Evolutionary conservation across 2,329 filamentous ascomycete species (phyloP).

Genomic region (Fusarium sacchari): DNA sequence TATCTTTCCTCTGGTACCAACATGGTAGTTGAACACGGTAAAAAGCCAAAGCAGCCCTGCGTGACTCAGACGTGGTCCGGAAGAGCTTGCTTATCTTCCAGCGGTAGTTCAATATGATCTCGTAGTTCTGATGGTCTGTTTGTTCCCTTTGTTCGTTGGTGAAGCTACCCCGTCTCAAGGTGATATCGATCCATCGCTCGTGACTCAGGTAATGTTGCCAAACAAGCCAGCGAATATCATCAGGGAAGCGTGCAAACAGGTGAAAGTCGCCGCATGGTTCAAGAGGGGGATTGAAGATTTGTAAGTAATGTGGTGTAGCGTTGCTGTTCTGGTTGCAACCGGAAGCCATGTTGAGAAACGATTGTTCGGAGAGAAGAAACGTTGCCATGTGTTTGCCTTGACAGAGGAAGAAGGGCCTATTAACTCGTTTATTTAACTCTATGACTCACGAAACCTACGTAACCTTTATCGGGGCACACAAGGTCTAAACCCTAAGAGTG

Average conservation of each 20-base stretch:
- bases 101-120: accelerated
- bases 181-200: background rate
- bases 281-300: background rate
- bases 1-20: background rate
- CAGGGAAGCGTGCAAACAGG: background rate
- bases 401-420: accelerated
- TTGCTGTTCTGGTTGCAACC: background rate
- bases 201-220: background rate
- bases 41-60: background rate
- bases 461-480: background rate
- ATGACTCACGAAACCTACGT: background rate
- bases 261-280: background rate
- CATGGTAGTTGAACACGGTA: slow-evolving; percentile 5
- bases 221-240: background rate
- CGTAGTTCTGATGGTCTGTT: accelerated
- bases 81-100: slow-evolving; percentile 3
- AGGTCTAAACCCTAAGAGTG: background rate
- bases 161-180: accelerated
- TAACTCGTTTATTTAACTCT: background rate
- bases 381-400: background rate
- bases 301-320: background rate
- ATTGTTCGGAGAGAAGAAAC: background rate
- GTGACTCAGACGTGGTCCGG: background rate
- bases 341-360: background rate
- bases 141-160: accelerated